Base-by-base conservation (phyloP, 139 green algal genomes). In the Tetradesmus obliquus region DNA sequence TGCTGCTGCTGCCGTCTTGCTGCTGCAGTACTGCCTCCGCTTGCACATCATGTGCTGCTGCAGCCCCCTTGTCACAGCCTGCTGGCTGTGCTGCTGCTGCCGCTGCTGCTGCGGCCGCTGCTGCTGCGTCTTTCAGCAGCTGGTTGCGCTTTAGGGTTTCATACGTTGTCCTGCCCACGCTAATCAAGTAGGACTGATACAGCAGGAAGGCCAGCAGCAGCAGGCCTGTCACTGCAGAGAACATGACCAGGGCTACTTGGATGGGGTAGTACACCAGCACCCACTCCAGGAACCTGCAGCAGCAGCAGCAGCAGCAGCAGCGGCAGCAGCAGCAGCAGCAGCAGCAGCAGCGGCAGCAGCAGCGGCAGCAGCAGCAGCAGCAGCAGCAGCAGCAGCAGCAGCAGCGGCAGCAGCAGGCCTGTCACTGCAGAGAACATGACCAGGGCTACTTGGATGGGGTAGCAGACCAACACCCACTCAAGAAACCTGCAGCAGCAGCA, bases 151-250 rank as follows among this genome's bases (percentile, higher is more conserved):
- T 93, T 74, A 92, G 94, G 10, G 66, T 54, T 74, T 96, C 94
- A 72, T 96, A 95, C 66, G 94, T 93, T 8, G 94, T 96, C n/a
- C 90, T 60, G 22, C 94, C 94, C 17, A 88, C 17, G 1, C 57
- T 79, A 0, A 96, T 84, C 3, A 95, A 82, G 76, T 91, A 94
- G 1, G 93, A 32, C 54, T 96, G 95, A 88, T 96, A 96, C 32
- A n/a, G 54, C 22, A 96, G 71, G 84, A 96, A 96, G 20, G 32
- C 10, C 5, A 85, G 1, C 79, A 96, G 79, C 54, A 96, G 92
- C 17, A 95, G 60, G 0, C 79, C 84, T 9, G 93, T 86, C 5
- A 94, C 20, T 13, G 60, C 57, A 79, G 94, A 84, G 84, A 95
- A 95, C 10, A 94, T 79, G 1, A 69, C 82, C 51, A 96, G 32